Percentiles rank a stretch among this genome's conserved stretches.
phyloP scores from a whole-genome alignment of 2,329 filamentous ascomycete genomes.

The Hymenoscyphus repandus region DNA sequence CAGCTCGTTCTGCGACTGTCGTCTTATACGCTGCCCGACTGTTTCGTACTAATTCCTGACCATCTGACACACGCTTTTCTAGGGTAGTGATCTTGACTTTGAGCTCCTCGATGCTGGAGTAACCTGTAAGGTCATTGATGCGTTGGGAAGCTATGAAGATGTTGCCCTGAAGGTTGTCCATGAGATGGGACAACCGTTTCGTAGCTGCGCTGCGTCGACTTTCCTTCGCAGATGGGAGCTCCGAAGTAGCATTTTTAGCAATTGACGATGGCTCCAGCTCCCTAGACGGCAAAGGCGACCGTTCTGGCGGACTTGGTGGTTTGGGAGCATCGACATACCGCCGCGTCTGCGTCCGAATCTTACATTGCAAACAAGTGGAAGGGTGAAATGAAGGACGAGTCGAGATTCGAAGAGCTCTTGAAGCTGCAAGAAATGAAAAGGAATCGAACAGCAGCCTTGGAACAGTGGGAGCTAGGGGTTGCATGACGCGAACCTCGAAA shows the following conservation, averaged over 20 bases:
- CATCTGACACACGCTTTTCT: slow-evolving; percentile 51
- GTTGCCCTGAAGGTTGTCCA: slow-evolving; percentile 86
- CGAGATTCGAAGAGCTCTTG: slow-evolving; percentile 16
- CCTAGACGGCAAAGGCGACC: neutral
- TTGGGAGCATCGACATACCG: slow-evolving; percentile 30
- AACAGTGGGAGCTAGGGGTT: slow-evolving; percentile 26
- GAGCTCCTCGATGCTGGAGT: slow-evolving; percentile 82
- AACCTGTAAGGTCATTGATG: slow-evolving; percentile 91
- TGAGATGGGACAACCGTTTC: slow-evolving; percentile 59
- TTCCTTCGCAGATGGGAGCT: slow-evolving; percentile 44
- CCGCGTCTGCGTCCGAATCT: slow-evolving; percentile 32
- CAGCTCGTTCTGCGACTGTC: slow-evolving; percentile 77
- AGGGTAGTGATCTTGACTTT: slow-evolving; percentile 71
- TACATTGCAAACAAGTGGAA: slow-evolving; percentile 39
- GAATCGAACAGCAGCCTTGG: slow-evolving; percentile 28
- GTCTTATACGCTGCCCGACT: slow-evolving; percentile 74
- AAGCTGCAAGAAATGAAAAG: slow-evolving; percentile 18
- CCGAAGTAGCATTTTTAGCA: slow-evolving; percentile 18
- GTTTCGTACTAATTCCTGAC: slow-evolving; percentile 61
- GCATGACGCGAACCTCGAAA: slow-evolving; percentile 25
- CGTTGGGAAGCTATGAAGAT: slow-evolving; percentile 80
- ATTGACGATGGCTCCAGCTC: neutral
- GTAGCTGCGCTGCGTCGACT: slow-evolving; percentile 39
- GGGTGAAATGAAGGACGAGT: slow-evolving; percentile 21
- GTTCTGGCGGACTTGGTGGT: slow-evolving; percentile 11